phyloP scores from a whole-genome alignment of 352 stramenopile species.

The Phytophthora europaea region DNA sequence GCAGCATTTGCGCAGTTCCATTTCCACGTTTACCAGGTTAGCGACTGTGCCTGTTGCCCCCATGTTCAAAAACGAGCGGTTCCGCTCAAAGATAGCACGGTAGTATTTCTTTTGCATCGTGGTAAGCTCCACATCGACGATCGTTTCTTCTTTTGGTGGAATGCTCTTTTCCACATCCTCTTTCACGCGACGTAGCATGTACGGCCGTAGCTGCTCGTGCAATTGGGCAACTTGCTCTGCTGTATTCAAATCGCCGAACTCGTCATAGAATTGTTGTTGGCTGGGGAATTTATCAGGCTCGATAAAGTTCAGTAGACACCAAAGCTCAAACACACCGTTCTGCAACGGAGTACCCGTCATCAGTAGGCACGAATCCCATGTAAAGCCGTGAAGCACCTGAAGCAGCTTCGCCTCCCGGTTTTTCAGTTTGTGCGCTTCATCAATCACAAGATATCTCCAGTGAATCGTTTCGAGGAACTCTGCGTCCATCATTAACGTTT shows the following conservation, averaged over 20 bases:
- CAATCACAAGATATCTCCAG: conserved; percentile 98
- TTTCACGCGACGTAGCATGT: conserved; percentile 99
- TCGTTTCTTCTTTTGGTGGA: conserved; percentile 98
- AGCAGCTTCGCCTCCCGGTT: conserved; percentile 96
- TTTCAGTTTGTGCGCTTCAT: conserved; percentile 99
- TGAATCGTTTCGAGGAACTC: conserved; percentile 94
- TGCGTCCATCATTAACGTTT: conserved; percentile 96
- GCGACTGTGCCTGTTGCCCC: conserved; percentile 91
- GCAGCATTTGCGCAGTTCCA: conserved; percentile 99
- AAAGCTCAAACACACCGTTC: conserved; percentile 99
- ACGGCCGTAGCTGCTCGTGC: conserved; percentile 97
- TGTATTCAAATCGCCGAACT: conserved; percentile 97
- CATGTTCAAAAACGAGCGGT: conserved; percentile 93
- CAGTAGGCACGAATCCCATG: conserved; percentile 93
- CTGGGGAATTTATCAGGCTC: conserved; percentile 96
- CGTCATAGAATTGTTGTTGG: conserved; percentile 96
- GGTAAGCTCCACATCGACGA: conserved; percentile 99
- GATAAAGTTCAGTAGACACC: conserved; percentile 99
- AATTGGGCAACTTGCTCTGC: conserved; percentile 96
- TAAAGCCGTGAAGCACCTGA: conserved; percentile 89
- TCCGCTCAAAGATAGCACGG: conserved; percentile 99
- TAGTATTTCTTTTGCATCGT: conserved; percentile 98
- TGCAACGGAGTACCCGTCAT: conserved; percentile 99
- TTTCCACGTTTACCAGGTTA: conserved; percentile 99
- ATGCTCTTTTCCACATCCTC: conserved; percentile 99